Conservation (phyloP, 108 stramenopile species). For the Craspedostauros australis region DNA sequence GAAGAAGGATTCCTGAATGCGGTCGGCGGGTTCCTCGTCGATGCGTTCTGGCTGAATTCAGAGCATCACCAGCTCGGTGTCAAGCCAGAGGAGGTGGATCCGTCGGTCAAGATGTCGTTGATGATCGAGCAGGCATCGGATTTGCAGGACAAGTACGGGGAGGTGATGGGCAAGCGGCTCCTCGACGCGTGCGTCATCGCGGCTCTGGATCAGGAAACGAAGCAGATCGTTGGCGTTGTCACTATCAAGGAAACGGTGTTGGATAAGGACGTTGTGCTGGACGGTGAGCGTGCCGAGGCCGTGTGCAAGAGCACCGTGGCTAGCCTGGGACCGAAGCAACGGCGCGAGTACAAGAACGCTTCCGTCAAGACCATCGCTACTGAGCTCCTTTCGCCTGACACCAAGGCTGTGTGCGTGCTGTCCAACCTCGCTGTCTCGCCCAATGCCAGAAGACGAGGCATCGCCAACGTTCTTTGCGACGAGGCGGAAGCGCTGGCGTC, state of each 20-base stretch:
- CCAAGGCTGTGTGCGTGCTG: slow-evolving; percentile 39
- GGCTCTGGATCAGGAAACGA: slow-evolving; percentile 21
- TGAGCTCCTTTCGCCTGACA: slow-evolving; percentile 37
- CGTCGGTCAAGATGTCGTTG: slow-evolving; percentile 25
- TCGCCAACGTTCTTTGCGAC: slow-evolving; percentile 40
- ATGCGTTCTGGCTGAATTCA: slow-evolving; percentile 51
- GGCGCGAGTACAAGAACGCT: slow-evolving; percentile 55
- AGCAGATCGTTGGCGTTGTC: slow-evolving; percentile 43
- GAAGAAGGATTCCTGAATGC: slow-evolving; percentile 21
- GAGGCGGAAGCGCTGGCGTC: slow-evolving; percentile 46
- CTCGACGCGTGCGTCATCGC: slow-evolving; percentile 37
- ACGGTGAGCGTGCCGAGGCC: slow-evolving; percentile 34
- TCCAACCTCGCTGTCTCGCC: slow-evolving; percentile 61
- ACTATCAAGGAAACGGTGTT: slow-evolving; percentile 43
- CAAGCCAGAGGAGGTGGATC: background rate
- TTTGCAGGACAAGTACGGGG: slow-evolving; percentile 52
- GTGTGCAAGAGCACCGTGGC: slow-evolving; percentile 49
- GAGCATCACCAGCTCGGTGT: slow-evolving; percentile 24
- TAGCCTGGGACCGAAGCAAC: slow-evolving; percentile 51
- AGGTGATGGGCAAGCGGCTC: slow-evolving; percentile 43
- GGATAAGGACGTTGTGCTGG: slow-evolving; percentile 29
- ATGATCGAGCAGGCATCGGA: slow-evolving; percentile 41
- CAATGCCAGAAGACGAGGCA: slow-evolving; percentile 38
- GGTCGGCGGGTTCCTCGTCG: slow-evolving; percentile 48
- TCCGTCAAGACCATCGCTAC: slow-evolving; percentile 35